Percentiles rank a stretch among this genome's conserved stretches.
Evolutionary conservation across 495 filamentous ascomycete species (phyloP).

Genomic region (Daldinia loculata): DNA sequence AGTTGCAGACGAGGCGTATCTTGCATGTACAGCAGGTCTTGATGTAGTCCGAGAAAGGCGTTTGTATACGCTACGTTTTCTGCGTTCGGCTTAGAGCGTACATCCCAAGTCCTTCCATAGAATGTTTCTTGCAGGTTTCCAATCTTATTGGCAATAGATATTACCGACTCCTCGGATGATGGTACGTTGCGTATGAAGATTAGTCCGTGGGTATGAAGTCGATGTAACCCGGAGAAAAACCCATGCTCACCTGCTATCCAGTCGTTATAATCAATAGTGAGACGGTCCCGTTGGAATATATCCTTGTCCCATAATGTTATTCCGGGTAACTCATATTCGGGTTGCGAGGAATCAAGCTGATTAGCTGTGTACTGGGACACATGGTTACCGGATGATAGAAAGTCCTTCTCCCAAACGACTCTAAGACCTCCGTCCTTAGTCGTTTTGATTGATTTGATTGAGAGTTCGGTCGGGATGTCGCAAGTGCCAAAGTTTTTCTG

Average conservation of each 20-base stretch:
- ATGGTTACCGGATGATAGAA: slow-evolving; percentile 32
- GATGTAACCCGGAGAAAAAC: slow-evolving; percentile 62
- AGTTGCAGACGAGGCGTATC: slow-evolving; percentile 83
- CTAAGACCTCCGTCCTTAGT: slow-evolving; percentile 55
- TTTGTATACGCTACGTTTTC: slow-evolving; percentile 93
- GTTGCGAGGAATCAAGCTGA: not conserved
- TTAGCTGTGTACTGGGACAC: slow-evolving; percentile 14
- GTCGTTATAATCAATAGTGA: slow-evolving; percentile 67
- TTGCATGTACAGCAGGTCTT: slow-evolving; percentile 90
- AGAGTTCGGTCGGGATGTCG: slow-evolving; percentile 70
- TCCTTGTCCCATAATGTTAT: slow-evolving; percentile 48
- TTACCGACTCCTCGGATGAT: slow-evolving; percentile 67
- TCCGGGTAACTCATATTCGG: slow-evolving; percentile 15
- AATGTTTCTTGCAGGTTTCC: slow-evolving; percentile 82
- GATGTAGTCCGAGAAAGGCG: slow-evolving; percentile 81
- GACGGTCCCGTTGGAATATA: slow-evolving; percentile 31
- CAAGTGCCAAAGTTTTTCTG: slow-evolving; percentile 82
- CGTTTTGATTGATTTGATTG: slow-evolving; percentile 43
- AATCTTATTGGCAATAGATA: slow-evolving; percentile 72
- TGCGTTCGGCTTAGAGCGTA: slow-evolving; percentile 74
- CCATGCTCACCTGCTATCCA: slow-evolving; percentile 67
- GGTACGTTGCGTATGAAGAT: slow-evolving; percentile 79
- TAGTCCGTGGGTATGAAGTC: slow-evolving; percentile 68
- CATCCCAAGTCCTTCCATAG: slow-evolving; percentile 91
- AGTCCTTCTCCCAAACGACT: slow-evolving; percentile 64